Percentiles rank a stretch among this genome's conserved stretches.
Evolutionary conservation across 495 filamentous ascomycete species (phyloP).

Genomic region (Lentithecium fluviatile): DNA sequence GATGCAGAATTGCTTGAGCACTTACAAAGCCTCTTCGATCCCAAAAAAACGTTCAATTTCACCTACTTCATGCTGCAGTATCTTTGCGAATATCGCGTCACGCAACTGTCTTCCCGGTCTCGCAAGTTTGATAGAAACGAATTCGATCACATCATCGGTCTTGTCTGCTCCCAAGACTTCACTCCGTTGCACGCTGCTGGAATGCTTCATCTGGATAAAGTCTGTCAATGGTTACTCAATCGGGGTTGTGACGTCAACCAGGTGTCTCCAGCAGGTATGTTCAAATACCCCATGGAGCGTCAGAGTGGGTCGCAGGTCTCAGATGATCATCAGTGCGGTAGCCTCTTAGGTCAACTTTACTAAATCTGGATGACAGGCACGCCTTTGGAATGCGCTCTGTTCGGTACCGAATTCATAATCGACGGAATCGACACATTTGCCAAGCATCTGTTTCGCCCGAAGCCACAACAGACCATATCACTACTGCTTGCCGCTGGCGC

Average conservation of each 20-base stretch:
- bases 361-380: too few relatives aligned
- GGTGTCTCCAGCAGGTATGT: too few relatives aligned
- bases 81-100: too few relatives aligned
- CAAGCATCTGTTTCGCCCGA: too few relatives aligned
- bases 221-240: neutral
- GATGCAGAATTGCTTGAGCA: neutral
- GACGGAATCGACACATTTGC: too few relatives aligned
- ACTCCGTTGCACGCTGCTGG: neutral
- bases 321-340: too few relatives aligned
- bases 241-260: neutral
- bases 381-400: neutral
- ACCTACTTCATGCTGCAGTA: neutral
- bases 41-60: neutral
- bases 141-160: neutral
- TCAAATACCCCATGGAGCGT: too few relatives aligned
- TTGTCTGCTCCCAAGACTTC: neutral
- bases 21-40: neutral
- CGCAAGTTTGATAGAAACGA: neutral
- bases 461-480: neutral
- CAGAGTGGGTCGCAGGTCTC: too few relatives aligned
- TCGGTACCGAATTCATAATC: too few relatives aligned
- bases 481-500: too few relatives aligned
- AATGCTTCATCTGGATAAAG: neutral
- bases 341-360: too few relatives aligned
- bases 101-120: neutral